Evolutionary conservation across 768 basidiomycete genomes (phyloP).

Genomic region (Megacollybia marginata): DNA sequence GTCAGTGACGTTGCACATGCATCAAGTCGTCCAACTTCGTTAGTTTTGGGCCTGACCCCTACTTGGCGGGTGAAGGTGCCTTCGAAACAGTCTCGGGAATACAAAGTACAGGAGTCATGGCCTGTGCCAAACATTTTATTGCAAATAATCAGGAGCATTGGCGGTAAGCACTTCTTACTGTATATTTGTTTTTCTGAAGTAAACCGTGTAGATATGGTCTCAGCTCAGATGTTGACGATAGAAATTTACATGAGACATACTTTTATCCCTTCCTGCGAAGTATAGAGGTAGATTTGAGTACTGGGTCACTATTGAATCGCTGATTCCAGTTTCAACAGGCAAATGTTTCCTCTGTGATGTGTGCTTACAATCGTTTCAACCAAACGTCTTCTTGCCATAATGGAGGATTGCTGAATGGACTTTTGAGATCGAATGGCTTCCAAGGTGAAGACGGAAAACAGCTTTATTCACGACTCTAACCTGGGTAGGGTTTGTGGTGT

Average conservation of each 20-base stretch:
- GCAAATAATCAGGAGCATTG: slow-evolving; percentile 47
- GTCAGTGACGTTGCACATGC: slow-evolving; percentile 10
- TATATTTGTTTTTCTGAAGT: not conserved
- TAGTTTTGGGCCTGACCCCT: slow-evolving; percentile 56
- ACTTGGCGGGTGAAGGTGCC: slow-evolving; percentile 52
- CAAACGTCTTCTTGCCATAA: slow-evolving; percentile 62
- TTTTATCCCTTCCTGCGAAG: slow-evolving; percentile 43
- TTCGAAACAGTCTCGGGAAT: slow-evolving; percentile 54
- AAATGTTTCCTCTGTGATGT: slow-evolving; percentile 44
- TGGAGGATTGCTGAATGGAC: slow-evolving; percentile 33
- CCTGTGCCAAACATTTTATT: slow-evolving; percentile 47
- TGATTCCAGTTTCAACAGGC: slow-evolving; percentile 24
- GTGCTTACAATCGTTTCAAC: slow-evolving; percentile 48
- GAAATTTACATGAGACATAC: slow-evolving; percentile 48
- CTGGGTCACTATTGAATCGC: not conserved
- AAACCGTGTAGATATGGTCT: slow-evolving; percentile 22
- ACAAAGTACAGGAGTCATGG: slow-evolving; percentile 53
- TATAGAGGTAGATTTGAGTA: slow-evolving; percentile 29
- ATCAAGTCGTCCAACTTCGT: not conserved
- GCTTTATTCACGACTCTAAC: not conserved
- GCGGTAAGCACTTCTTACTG: slow-evolving; percentile 18
- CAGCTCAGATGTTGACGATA: slow-evolving; percentile 44
- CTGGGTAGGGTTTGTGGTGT: slow-evolving; percentile 35
- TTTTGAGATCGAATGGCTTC: slow-evolving; percentile 34
- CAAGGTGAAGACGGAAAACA: slow-evolving; percentile 21